Evolutionary conservation across 441 rosid genomes (phyloP), one percentile per base, ranked within the genome.

Genomic region (Populus hybrid): DNA sequence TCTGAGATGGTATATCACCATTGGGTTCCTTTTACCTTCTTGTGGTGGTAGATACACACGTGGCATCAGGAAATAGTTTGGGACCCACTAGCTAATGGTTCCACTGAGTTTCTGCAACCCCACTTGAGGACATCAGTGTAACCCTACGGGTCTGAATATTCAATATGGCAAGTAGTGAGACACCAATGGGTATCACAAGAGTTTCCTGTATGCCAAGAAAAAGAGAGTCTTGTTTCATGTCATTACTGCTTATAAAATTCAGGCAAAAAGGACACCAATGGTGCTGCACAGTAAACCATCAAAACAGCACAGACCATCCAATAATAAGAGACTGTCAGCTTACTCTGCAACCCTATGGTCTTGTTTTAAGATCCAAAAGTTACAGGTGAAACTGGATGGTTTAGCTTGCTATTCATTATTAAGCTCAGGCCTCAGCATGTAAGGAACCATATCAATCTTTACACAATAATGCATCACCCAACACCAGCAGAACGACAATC

Each of bases 1-100:
- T 24, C 1, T 24, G 26, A 24, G 26, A 24, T 24, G 26, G 26
- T 24, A 24, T 24, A 24, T 24, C 1, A 24, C 26, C 26, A 24
- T 24, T 24, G 26, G 23, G 64, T 73, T n/a, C 67, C 14, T 14
- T 42, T 6, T 4, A 36, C 70, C 50, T 11, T 68, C 29, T 73
- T 61, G 24, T 40, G 23, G 33, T 20, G 42, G 18, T 29, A 0
- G 35, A 3, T 0, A 0, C 33, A n/a, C 9, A 69, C 4, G 7
- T 33, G 76, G 38, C 53, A 65, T 2, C 20, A 3, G 24, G 7
- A 24, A 59, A 36, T 16, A 64, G n/a, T 28, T 59, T 8, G 14
- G 75, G 77, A 66, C 77, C 81, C 81, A 68, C 81, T 28, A 45
- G 24, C 20, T 61, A 26, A 21, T 42, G 61, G 64, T 68, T 36